Base-by-base conservation (phyloP, 345 rosid genomes). In the Syzygium aromaticum region DNA sequence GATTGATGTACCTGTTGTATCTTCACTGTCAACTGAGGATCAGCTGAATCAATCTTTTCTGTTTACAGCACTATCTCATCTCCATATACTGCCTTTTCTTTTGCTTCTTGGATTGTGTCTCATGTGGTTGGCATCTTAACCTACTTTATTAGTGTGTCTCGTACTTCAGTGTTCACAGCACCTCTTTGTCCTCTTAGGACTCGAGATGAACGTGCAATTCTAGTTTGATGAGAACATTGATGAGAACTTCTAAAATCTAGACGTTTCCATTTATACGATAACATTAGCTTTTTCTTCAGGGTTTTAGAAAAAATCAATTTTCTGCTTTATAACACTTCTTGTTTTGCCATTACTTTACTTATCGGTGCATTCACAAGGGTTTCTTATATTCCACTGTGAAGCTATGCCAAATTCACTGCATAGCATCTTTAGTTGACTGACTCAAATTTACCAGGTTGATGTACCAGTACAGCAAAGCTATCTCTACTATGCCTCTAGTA, bases 391-490 rank as follows among this genome's bases (percentile, higher is more conserved):
- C 82, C 52, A 84, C 54, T 52, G 38, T 17, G 40, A 52, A 54
- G 54, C 46, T 84, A 30, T 84, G 86, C 61, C 59, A 84, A 27
- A 54, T 52, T 84, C 61, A 84, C 23, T 28, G 9, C n/a, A 7
- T 28, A 52, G 52, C 59, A 54, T 84, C 82, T 84, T 43, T 84
- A 84, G 85, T 84, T 84, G 59, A 84, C 86, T 0, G 49, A 21
- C 82, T 73, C 88, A 33, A 61, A 25, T 84, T 87, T 87, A 54
- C 89, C 90, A 96, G 99, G 97, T 91, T 86, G 94, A 95, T 90
- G 88, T 96, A 56, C 91, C 92, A 16, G 54, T 96, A 89, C 93
- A 93, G 83, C 99, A 97, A 87, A 96, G 97, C 93, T 97, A 94
- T 86, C 91, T 94, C 77, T 96, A 96, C 95, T 96, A 97, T 89